phyloP scores from a whole-genome alignment of 2,329 filamentous ascomycete species.

The Whalleya microplaca region DNA sequence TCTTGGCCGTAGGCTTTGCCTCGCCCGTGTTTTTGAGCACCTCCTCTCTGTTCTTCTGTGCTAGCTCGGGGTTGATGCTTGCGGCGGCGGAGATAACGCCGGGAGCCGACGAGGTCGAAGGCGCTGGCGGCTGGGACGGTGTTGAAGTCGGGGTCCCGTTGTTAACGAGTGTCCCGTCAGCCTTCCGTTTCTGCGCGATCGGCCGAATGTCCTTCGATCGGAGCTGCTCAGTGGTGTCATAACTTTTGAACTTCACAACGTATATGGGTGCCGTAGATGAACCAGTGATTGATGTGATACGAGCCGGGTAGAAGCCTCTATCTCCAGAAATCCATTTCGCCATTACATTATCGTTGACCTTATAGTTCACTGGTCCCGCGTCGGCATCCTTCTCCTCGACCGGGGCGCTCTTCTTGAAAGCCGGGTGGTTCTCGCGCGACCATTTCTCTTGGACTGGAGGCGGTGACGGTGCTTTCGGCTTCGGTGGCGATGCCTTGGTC shows the following conservation, averaged over 20 bases:
- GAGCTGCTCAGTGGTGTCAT: slow-evolving; percentile 81
- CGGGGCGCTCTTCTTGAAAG: slow-evolving; percentile 64
- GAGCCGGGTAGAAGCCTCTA: slow-evolving; percentile 86
- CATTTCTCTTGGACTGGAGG: slow-evolving; percentile 71
- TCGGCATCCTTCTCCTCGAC: slow-evolving; percentile 57
- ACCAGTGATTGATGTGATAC: slow-evolving; percentile 91
- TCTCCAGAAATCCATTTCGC: slow-evolving; percentile 92
- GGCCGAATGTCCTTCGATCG: slow-evolving; percentile 83
- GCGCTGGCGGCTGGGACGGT: slow-evolving; percentile 39
- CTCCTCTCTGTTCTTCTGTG: slow-evolving; percentile 58
- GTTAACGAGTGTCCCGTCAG: slow-evolving; percentile 70
- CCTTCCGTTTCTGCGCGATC: slow-evolving; percentile 80
- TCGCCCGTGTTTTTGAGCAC: slow-evolving; percentile 66
- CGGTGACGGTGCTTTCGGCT: slow-evolving; percentile 48
- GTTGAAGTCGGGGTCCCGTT: slow-evolving; percentile 40
- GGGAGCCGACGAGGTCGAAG: slow-evolving; percentile 42
- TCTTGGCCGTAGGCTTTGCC: slow-evolving; percentile 81
- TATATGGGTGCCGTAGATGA: slow-evolving; percentile 91
- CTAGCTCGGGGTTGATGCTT: slow-evolving; percentile 58
- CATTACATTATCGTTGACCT: slow-evolving; percentile 86
- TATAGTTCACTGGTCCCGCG: slow-evolving; percentile 63
- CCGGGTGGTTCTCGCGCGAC: slow-evolving; percentile 79
- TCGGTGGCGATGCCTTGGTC: slow-evolving; percentile 51
- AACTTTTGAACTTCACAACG: slow-evolving; percentile 92
- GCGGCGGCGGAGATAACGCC: slow-evolving; percentile 61